Percentiles rank a stretch among this genome's conserved stretches.
phyloP scores from a whole-genome alignment of 2,329 filamentous ascomycete genomes.

The Hypoxylon sp. region DNA sequence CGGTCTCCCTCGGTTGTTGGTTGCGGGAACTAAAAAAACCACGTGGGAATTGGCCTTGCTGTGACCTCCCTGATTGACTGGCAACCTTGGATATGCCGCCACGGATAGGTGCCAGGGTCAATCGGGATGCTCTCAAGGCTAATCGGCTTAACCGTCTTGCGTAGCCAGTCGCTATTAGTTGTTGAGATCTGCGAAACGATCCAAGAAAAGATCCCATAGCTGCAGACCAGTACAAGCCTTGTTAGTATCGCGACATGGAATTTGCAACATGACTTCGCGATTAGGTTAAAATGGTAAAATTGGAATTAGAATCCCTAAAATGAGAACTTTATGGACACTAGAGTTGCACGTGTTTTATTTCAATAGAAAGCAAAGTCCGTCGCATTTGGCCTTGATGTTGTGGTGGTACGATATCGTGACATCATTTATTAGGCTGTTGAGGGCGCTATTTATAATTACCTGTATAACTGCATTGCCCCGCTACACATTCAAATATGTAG shows the following conservation, averaged over 20 bases:
- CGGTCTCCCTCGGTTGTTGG: constrained; percentile 39
- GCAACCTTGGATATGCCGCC: constrained; percentile 19
- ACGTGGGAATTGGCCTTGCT: constrained; percentile 44
- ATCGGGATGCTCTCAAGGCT: constrained; percentile 32
- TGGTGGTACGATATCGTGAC: constrained; percentile 39
- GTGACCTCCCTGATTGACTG: constrained; percentile 34
- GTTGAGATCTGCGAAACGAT: constrained; percentile 40
- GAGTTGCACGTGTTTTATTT: constrained; percentile 10
- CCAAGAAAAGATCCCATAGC: constrained; percentile 44
- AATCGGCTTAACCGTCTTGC: constrained; percentile 34
- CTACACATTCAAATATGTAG: not conserved
- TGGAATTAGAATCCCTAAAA: constrained; percentile 1
- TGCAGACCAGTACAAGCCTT: constrained; percentile 34
- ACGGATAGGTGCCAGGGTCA: constrained; percentile 36
- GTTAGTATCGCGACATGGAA: constrained; percentile 20
- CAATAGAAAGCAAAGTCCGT: constrained; percentile 12
- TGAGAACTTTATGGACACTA: constrained; percentile 1
- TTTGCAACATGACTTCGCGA: constrained; percentile 42
- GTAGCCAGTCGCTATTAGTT: constrained; percentile 34
- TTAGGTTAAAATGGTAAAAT: constrained; percentile 12
- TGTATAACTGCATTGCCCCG: not conserved
- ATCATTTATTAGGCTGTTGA: constrained; percentile 21
- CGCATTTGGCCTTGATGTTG: constrained; percentile 3
- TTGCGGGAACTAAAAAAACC: constrained; percentile 50
- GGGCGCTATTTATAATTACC: not conserved